A percentile compares a stretch with the other conserved stretches of the same genome.
These are phyloP conservation scores for Amphicarpaea edgeworthii DNA, from an alignment of 306 rosid species.

Conservation along the genomic window DNA sequence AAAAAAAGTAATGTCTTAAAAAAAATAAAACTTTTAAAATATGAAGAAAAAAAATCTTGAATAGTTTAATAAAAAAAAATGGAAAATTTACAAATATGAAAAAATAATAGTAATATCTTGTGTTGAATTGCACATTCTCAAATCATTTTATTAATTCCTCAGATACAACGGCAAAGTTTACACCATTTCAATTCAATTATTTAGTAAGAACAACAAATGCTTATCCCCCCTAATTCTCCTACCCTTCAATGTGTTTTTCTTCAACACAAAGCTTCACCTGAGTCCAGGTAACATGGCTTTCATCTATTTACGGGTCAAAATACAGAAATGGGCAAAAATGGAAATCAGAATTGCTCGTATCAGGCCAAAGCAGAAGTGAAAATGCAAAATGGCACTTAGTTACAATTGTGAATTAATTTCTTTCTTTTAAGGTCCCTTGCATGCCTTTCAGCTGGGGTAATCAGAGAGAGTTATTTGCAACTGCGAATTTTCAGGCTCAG, in stretches of 20 bases:
- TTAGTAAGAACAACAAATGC: neutral
- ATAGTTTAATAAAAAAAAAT: no score
- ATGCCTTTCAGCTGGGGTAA: slow-evolving; percentile 59
- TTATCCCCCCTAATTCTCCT: neutral
- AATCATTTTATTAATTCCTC: slow-evolving; percentile 20
- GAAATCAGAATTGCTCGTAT: slow-evolving; percentile 23
- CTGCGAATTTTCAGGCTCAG: slow-evolving; percentile 67
- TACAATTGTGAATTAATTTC: slow-evolving; percentile 45
- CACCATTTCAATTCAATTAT: slow-evolving; percentile 15
- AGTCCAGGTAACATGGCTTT: neutral
- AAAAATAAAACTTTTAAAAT: no score
- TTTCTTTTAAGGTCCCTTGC: slow-evolving; percentile 14
- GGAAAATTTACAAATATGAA: no score
- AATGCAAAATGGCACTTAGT: slow-evolving; percentile 36
- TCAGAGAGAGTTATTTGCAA: slow-evolving; percentile 74
- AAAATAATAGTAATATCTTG: no score
- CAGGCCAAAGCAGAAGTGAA: slow-evolving; percentile 25
- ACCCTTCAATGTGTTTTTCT: neutral
- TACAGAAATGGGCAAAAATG: slow-evolving; percentile 23
- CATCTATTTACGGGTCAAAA: slow-evolving; percentile 3
- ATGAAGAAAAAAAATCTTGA: no score
- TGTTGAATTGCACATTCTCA: neutral
- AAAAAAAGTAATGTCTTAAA: no score
- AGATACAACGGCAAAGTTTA: neutral
- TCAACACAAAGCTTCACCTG: neutral